Evolutionary conservation across 2,329 filamentous ascomycete genomes (phyloP).

Genomic region (Pleoardoris graminearum): DNA sequence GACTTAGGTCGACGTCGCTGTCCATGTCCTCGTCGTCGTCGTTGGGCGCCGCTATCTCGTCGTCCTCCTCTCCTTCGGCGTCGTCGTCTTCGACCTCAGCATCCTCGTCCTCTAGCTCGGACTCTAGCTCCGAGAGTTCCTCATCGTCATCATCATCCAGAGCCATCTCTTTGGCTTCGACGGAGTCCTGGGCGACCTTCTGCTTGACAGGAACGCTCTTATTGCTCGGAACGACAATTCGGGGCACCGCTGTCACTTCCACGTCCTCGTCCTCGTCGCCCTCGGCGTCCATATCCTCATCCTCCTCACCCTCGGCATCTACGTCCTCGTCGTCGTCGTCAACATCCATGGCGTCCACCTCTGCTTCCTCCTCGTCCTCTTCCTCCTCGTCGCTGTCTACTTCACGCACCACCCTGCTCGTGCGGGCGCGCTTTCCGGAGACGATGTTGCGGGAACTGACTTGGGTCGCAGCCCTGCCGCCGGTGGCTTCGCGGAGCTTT

Average conservation of each 20-base stretch:
- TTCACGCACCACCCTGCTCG: conserved; percentile 45
- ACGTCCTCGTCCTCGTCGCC: conserved; percentile 33
- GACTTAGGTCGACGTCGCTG: conserved; percentile 59
- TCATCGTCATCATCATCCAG: conserved; percentile 54
- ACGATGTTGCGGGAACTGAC: conserved; percentile 44
- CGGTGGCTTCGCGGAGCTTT: conserved; percentile 54
- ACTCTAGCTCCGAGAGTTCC: conserved; percentile 46
- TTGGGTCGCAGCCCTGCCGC: conserved; percentile 33
- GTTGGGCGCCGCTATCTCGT: conserved; percentile 40
- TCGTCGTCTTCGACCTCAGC: conserved; percentile 53
- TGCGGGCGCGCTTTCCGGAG: conserved; percentile 44
- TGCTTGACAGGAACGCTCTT: conserved; percentile 40
- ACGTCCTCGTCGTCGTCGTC: conserved; percentile 43
- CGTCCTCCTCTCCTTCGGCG: conserved; percentile 49
- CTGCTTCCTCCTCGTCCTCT: conserved; percentile 46
- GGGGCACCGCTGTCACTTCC: conserved; percentile 32
- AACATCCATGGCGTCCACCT: conserved; percentile 36
- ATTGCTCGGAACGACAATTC: conserved; percentile 27
- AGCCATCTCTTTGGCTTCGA: conserved; percentile 56
- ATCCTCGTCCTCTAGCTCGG: conserved; percentile 50
- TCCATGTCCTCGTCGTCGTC: conserved; percentile 49
- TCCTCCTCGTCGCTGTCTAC: conserved; percentile 48
- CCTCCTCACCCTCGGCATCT: conserved; percentile 44
- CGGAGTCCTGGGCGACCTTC: conserved; percentile 43
- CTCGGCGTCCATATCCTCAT: conserved; percentile 43